Evolutionary conservation across 2,329 filamentous ascomycete genomes (phyloP).

Genomic region (Trichophyton benhamiae): DNA sequence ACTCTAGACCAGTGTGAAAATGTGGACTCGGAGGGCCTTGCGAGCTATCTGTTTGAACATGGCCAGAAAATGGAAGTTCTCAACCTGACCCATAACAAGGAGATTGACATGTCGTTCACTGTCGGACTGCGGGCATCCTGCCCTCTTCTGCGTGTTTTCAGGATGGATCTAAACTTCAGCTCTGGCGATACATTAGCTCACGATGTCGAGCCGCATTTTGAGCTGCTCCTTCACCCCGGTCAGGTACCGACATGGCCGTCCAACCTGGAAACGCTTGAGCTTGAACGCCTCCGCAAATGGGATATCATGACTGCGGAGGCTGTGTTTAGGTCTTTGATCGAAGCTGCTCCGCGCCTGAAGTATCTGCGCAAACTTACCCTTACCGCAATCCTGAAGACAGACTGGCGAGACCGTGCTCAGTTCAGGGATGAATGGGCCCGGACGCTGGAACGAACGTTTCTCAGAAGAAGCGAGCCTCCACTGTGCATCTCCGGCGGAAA

Average conservation of each 20-base stretch:
- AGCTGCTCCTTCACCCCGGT: conserved; percentile 43
- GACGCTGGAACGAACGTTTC: conserved; percentile 47
- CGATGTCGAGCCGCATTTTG: conserved; percentile 64
- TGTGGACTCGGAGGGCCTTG: conserved; percentile 54
- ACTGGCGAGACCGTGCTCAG: conserved; percentile 68
- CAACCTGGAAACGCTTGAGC: conserved; percentile 56
- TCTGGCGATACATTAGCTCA: conserved; percentile 34
- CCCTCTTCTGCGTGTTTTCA: conserved; percentile 56
- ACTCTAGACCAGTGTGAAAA: conserved; percentile 70
- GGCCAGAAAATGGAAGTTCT: conserved; percentile 57
- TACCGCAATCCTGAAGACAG: conserved; percentile 63
- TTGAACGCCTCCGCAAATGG: conserved; percentile 69
- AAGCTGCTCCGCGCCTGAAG: conserved; percentile 53
- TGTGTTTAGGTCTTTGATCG: conserved; percentile 67
- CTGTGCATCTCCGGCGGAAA: neutral
- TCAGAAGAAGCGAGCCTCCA: conserved; percentile 22
- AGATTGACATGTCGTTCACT: conserved; percentile 64
- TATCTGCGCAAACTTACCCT: conserved; percentile 59
- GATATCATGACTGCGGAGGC: conserved; percentile 55
- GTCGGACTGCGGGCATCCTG: conserved; percentile 53
- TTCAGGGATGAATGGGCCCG: conserved; percentile 67
- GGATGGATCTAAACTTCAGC: conserved; percentile 59
- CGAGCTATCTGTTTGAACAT: conserved; percentile 52
- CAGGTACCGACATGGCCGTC: conserved; percentile 69
- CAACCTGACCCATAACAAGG: conserved; percentile 64